Evolutionary conservation across 306 rosid genomes (phyloP).

Genomic region (Vigna radiata): DNA sequence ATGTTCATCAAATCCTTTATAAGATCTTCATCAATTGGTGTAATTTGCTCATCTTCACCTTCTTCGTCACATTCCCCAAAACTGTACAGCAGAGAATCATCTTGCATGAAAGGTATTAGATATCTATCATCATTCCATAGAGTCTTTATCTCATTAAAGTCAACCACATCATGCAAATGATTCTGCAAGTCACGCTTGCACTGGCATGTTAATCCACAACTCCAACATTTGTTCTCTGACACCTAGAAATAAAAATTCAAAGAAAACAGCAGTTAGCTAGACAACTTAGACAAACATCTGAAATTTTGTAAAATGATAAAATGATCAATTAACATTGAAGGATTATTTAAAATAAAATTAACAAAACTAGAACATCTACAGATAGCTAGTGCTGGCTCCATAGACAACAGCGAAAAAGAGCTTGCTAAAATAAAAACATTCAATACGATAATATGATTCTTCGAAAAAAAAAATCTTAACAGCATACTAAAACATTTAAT

Average conservation of each 20-base stretch:
- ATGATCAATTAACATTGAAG: background rate
- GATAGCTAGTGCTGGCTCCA: background rate
- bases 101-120: conserved; percentile 76
- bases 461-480: too few species aligned
- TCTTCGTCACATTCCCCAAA: conserved; percentile 76
- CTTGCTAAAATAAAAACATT: background rate
- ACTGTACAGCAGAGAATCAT: conserved; percentile 80
- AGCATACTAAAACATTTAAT: background rate
- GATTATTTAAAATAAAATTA: conserved; percentile 1
- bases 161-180: conserved; percentile 68
- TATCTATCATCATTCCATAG: conserved; percentile 70
- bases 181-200: conserved; percentile 64
- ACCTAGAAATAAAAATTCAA: conserved; percentile 57
- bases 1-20: conserved; percentile 53
- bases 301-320: background rate
- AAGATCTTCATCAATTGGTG: conserved; percentile 55
- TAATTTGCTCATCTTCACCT: conserved; percentile 58
- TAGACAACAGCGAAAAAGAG: background rate
- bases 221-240: conserved; percentile 80
- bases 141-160: conserved; percentile 54
- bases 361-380: background rate
- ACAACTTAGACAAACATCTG: background rate
- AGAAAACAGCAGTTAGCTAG: background rate
- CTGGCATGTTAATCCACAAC: conserved; percentile 63
- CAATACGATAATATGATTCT: too few species aligned